These are phyloP conservation scores for Ceriops decandra DNA, from an alignment of 345 rosid genomes.

Conservation along the genomic window DNA sequence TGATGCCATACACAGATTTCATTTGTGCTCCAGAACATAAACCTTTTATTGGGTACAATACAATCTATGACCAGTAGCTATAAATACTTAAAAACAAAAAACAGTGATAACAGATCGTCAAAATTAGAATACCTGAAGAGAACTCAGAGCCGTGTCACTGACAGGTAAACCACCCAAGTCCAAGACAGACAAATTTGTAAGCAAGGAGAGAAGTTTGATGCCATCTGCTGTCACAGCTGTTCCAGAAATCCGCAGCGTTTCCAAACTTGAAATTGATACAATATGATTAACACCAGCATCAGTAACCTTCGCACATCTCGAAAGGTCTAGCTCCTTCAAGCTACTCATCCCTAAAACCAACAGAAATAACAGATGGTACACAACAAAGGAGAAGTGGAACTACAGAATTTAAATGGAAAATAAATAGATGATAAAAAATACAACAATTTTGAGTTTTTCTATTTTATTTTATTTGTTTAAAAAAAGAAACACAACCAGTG, in stretches of 20 bases:
- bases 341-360: conserved; percentile 48
- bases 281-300: conserved; percentile 73
- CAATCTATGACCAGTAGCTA: not conserved
- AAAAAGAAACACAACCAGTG: conserved; percentile 36
- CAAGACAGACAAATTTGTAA: conserved; percentile 47
- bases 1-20: not conserved
- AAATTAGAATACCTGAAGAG: conserved; percentile 56
- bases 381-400: not conserved
- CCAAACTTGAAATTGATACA: conserved; percentile 54
- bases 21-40: not conserved
- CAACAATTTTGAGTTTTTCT: not conserved
- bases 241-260: conserved; percentile 59
- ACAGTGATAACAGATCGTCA: not conserved
- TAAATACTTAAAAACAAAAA: not conserved
- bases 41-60: not conserved
- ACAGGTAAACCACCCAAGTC: conserved; percentile 94
- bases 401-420: not conserved
- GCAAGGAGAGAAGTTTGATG: conserved; percentile 58
- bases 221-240: conserved; percentile 62
- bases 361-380: no score
- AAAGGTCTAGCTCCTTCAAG: conserved; percentile 75
- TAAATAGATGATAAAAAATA: not conserved
- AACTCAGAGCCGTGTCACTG: conserved; percentile 51
- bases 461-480: no score
- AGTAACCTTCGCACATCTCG: conserved; percentile 70